Percentiles rank a stretch among this genome's conserved stretches.
Evolutionary conservation across 176 grass and related monocot species (phyloP).

Genomic region (Metroxylon sagu): DNA sequence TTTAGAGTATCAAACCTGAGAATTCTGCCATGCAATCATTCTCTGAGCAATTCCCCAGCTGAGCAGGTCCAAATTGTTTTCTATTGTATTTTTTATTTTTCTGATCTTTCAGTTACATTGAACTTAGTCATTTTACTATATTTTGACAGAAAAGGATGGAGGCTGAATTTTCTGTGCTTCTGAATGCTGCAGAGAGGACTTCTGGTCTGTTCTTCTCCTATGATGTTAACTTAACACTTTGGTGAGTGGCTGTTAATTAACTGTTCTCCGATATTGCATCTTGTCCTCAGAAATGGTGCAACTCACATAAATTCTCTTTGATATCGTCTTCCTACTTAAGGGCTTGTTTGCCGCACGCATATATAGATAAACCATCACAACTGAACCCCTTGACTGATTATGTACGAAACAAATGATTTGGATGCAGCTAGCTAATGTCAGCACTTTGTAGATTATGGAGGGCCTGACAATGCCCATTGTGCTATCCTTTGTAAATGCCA

Average conservation of each 20-base stretch:
- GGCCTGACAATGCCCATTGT: no score
- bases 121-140: conserved; percentile 1
- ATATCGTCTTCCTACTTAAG: no score
- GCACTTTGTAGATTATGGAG: no score
- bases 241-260: conserved; percentile 31
- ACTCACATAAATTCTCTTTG: no score
- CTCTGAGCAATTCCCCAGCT: conserved; percentile 40
- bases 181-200: conserved; percentile 66
- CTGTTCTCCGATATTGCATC: background rate
- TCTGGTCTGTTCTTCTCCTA: conserved; percentile 88
- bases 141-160: conserved; percentile 89
- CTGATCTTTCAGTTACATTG: background rate
- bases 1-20: conserved; percentile 81
- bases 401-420: no score
- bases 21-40: conserved; percentile 75
- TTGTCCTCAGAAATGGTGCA: background rate
- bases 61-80: conserved; percentile 48
- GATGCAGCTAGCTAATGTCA: no score
- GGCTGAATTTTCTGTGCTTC: conserved; percentile 53
- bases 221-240: conserved; percentile 86
- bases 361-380: no score
- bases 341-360: no score
- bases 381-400: no score
- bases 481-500: no score
- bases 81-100: conserved; percentile 8